phyloP scores from a whole-genome alignment of 2,329 filamentous ascomycete genomes.

The Dryadomyces sulphureus region DNA sequence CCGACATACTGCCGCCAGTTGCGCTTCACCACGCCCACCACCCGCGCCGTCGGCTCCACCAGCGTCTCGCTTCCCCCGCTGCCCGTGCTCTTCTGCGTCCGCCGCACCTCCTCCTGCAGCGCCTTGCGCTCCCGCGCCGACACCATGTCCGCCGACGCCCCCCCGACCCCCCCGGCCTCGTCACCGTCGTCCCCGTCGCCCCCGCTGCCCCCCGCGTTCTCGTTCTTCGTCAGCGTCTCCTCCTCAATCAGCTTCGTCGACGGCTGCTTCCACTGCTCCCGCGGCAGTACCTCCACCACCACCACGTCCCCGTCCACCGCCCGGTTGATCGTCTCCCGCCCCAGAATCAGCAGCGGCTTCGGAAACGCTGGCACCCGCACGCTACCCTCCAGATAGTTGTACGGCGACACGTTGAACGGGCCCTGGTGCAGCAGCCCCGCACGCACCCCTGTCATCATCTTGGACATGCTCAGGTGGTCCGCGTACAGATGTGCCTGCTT shows the following conservation, averaged over 20 bases:
- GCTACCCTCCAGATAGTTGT: constrained; percentile 93
- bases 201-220: constrained; percentile 53
- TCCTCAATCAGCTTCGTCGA: constrained; percentile 95
- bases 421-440: constrained; percentile 83
- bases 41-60: constrained; percentile 78
- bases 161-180: constrained; percentile 27
- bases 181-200: constrained; percentile 54
- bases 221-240: constrained; percentile 78
- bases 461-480: constrained; percentile 79
- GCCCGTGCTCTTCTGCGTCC: constrained; percentile 51
- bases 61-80: constrained; percentile 56
- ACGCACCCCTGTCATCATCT: constrained; percentile 88
- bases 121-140: constrained; percentile 51
- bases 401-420: constrained; percentile 88
- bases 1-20: constrained; percentile 99
- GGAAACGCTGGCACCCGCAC: constrained; percentile 84
- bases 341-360: constrained; percentile 73
- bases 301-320: constrained; percentile 85
- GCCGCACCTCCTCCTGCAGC: constrained; percentile 81
- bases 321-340: constrained; percentile 91
- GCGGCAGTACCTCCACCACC: constrained; percentile 81
- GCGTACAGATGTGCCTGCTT: constrained; percentile 61
- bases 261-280: constrained; percentile 92
- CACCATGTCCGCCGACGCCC: constrained; percentile 14
- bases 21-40: constrained; percentile 84